Conservation (phyloP, 352 stramenopile genomes). For the Globisporangium alternatum region DNA sequence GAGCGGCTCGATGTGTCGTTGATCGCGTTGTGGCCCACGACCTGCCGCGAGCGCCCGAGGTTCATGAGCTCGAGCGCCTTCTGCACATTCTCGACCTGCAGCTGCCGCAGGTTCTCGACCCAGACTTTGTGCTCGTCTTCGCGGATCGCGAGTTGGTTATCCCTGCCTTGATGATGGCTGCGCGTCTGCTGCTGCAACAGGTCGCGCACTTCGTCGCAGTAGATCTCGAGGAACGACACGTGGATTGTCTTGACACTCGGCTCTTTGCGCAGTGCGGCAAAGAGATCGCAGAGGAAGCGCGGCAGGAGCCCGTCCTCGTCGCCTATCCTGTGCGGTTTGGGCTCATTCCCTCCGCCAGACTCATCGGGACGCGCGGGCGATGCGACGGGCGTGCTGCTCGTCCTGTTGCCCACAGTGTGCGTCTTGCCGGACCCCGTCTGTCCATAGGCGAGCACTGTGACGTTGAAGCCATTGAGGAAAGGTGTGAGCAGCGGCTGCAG, state of each 20-base stretch:
- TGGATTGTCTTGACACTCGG: constrained; percentile 34
- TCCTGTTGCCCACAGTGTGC: constrained; percentile 47
- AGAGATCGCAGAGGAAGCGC: constrained; percentile 49
- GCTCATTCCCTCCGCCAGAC: background rate
- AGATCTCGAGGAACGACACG: constrained; percentile 89
- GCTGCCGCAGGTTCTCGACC: constrained; percentile 40
- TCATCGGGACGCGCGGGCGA: constrained; percentile 13
- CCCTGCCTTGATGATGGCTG: background rate
- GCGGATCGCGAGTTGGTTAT: constrained; percentile 29
- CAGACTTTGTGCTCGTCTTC: constrained; percentile 40
- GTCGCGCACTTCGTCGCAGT: constrained; percentile 92
- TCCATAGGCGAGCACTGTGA: constrained; percentile 57
- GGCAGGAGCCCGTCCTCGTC: constrained; percentile 46
- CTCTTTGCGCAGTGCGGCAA: constrained; percentile 34
- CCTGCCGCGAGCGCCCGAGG: constrained; percentile 34
- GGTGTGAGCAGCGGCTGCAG: constrained; percentile 41
- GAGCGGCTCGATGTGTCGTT: constrained; percentile 64
- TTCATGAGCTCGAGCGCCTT: constrained; percentile 50
- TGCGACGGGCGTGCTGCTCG: constrained; percentile 12
- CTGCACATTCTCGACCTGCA: constrained; percentile 31
- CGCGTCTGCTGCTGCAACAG: constrained; percentile 54
- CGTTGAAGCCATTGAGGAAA: constrained; percentile 61
- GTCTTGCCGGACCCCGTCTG: constrained; percentile 62
- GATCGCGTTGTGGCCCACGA: constrained; percentile 40
- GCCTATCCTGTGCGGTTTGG: constrained; percentile 1